A percentile compares a stretch with the other conserved stretches of the same genome.
Conservation (phyloP, 1,284 basidiomycete species). For the Hypsizygus ulmarius region DNA sequence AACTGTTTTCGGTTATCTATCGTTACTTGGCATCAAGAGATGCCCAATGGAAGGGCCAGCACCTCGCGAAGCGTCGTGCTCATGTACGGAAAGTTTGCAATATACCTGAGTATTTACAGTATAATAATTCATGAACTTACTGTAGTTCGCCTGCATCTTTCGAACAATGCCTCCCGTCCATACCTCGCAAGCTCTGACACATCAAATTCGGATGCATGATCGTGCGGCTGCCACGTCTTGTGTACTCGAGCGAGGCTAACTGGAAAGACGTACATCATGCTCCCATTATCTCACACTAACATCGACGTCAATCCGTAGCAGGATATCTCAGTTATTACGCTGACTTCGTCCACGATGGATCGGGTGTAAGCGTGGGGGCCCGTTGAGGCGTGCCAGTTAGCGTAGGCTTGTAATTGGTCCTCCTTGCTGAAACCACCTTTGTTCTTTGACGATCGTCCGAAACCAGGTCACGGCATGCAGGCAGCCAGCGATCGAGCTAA, state of each 20-base stretch:
- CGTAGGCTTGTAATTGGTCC: slow-evolving; percentile 36
- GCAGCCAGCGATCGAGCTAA: slow-evolving; percentile 36
- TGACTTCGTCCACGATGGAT: not conserved
- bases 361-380: slow-evolving; percentile 32
- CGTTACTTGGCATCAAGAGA: slow-evolving; percentile 12
- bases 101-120: slow-evolving; percentile 34
- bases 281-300: slow-evolving; percentile 36
- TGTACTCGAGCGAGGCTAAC: slow-evolving; percentile 40
- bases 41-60: slow-evolving; percentile 27
- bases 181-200: slow-evolving; percentile 37
- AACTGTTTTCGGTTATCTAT: slow-evolving; percentile 28
- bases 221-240: slow-evolving; percentile 34
- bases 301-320: slow-evolving; percentile 27
- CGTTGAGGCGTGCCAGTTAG: slow-evolving; percentile 33
- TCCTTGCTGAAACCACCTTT: slow-evolving; percentile 36
- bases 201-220: slow-evolving; percentile 40
- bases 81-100: slow-evolving; percentile 34
- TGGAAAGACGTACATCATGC: slow-evolving; percentile 41
- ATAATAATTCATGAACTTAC: slow-evolving; percentile 30
- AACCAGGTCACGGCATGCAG: slow-evolving; percentile 14
- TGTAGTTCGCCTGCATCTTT: slow-evolving; percentile 26
- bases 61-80: slow-evolving; percentile 28
- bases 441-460: not conserved
- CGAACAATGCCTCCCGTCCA: slow-evolving; percentile 34
- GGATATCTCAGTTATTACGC: slow-evolving; percentile 19